phyloP scores from a whole-genome alignment of 805 yeast genomes.

The Candida sanyiensis region DNA sequence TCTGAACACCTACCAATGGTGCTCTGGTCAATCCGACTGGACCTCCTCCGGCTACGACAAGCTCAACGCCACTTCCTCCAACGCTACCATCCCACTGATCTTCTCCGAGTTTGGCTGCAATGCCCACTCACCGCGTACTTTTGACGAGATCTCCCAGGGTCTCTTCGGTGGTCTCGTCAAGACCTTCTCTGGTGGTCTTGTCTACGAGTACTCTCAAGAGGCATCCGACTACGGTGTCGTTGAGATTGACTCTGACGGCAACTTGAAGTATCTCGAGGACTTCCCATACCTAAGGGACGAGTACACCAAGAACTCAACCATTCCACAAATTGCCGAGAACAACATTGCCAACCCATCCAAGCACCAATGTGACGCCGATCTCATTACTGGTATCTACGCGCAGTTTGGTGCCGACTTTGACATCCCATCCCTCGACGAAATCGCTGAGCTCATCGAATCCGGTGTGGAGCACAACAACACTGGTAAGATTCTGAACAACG shows the following conservation, averaged over 20 bases:
- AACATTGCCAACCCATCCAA: slow-evolving; percentile 29
- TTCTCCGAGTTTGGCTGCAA: slow-evolving; percentile 86
- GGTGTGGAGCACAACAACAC: slow-evolving; percentile 42
- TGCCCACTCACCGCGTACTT: slow-evolving; percentile 68
- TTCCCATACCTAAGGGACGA: slow-evolving; percentile 44
- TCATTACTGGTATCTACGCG: slow-evolving; percentile 32
- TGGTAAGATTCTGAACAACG: slow-evolving; percentile 39
- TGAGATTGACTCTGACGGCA: slow-evolving; percentile 39
- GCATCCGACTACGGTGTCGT: slow-evolving; percentile 75
- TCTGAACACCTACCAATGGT: slow-evolving; percentile 93
- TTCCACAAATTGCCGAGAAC: slow-evolving; percentile 34
- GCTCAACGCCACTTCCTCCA: slow-evolving; percentile 50
- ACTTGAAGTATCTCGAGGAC: slow-evolving; percentile 40
- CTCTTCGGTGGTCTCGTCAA: slow-evolving; percentile 60
- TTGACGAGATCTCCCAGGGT: slow-evolving; percentile 70
- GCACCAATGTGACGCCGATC: slow-evolving; percentile 36
- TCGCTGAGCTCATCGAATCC: slow-evolving; percentile 37
- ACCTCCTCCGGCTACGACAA: slow-evolving; percentile 60
- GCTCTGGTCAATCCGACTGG: slow-evolving; percentile 71
- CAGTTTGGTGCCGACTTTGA: slow-evolving; percentile 42
- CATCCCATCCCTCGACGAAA: slow-evolving; percentile 42
- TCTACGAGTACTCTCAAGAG: slow-evolving; percentile 86
- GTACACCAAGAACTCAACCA: slow-evolving; percentile 31
- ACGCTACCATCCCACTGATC: slow-evolving; percentile 61
- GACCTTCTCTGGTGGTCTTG: slow-evolving; percentile 82